Evolutionary conservation across 441 rosid genomes (phyloP).

Genomic region (Populus tomentosa): DNA sequence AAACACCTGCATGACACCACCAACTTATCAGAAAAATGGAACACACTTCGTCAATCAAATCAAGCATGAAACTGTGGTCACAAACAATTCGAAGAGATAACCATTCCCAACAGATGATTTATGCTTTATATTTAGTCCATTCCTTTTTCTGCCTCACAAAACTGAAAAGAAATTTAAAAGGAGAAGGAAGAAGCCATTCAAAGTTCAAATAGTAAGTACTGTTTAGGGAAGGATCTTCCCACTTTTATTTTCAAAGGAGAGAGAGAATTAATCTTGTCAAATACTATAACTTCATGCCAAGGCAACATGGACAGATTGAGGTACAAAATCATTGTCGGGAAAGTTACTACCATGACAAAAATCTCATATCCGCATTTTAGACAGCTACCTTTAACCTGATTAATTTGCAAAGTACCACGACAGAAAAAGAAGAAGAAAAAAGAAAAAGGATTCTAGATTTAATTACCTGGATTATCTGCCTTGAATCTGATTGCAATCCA

Average conservation of each 20-base stretch:
- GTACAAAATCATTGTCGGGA: conserved; percentile 15
- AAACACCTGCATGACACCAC: conserved; percentile 41
- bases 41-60: neutral
- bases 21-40: neutral
- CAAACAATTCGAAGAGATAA: neutral
- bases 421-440: neutral
- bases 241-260: neutral
- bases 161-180: neutral
- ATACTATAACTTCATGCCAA: neutral
- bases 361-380: neutral
- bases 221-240: neutral
- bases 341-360: conserved; percentile 9
- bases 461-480: conserved; percentile 84
- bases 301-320: neutral
- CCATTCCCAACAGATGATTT: neutral
- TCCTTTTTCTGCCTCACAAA: neutral
- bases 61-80: neutral
- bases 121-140: neutral
- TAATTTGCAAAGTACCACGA: neutral
- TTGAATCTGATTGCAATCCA: conserved; percentile 86
- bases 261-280: neutral
- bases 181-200: neutral
- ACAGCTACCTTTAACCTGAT: neutral
- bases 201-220: no score
- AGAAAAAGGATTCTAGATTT: neutral